These are phyloP conservation scores for Simplicillium aogashimaense DNA, from an alignment of 2,329 filamentous ascomycete genomes.

Conservation along the genomic window DNA sequence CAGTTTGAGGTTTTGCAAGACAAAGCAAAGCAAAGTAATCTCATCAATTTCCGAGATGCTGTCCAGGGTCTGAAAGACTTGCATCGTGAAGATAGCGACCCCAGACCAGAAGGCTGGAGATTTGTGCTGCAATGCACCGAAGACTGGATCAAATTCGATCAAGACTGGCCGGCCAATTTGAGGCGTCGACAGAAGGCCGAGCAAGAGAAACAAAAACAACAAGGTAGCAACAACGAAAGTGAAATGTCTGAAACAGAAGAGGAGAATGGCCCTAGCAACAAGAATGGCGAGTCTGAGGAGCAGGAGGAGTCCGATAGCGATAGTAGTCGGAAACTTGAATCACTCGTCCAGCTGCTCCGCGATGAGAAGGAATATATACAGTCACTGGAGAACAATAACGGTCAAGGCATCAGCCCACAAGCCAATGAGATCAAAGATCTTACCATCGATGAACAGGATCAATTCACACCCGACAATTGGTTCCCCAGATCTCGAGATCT, in stretches of 20 bases:
- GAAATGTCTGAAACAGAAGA: slow-evolving; percentile 10
- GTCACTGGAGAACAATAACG: slow-evolving; percentile 27
- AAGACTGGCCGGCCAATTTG: slow-evolving; percentile 37
- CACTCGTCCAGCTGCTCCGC: slow-evolving; percentile 31
- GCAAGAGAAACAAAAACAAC: slow-evolving; percentile 6
- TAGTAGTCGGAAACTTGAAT: slow-evolving; percentile 20
- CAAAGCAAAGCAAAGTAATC: slow-evolving; percentile 5
- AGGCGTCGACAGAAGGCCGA: slow-evolving; percentile 14
- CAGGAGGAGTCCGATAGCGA: slow-evolving; percentile 7
- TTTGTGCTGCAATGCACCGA: slow-evolving; percentile 38
- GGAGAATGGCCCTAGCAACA: slow-evolving; percentile 10
- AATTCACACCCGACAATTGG: slow-evolving; percentile 44
- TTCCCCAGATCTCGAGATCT: slow-evolving; percentile 33
- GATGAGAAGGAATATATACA: slow-evolving; percentile 31
- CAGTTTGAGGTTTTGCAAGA: slow-evolving; percentile 2
- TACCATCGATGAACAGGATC: slow-evolving; percentile 35
- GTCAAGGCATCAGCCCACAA: slow-evolving; percentile 12
- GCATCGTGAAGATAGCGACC: slow-evolving; percentile 29
- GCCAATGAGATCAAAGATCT: slow-evolving; percentile 12
- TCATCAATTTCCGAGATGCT: slow-evolving; percentile 26
- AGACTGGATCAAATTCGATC: slow-evolving; percentile 34
- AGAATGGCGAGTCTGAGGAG: slow-evolving; percentile 7
- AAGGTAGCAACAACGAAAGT: slow-evolving; percentile 9
- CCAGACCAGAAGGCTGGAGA: slow-evolving; percentile 35
- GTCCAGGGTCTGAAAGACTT: slow-evolving; percentile 24